These are phyloP conservation scores for Podosphaera fusca DNA, from an alignment of 2,329 filamentous ascomycete species.

Conservation along the genomic window DNA sequence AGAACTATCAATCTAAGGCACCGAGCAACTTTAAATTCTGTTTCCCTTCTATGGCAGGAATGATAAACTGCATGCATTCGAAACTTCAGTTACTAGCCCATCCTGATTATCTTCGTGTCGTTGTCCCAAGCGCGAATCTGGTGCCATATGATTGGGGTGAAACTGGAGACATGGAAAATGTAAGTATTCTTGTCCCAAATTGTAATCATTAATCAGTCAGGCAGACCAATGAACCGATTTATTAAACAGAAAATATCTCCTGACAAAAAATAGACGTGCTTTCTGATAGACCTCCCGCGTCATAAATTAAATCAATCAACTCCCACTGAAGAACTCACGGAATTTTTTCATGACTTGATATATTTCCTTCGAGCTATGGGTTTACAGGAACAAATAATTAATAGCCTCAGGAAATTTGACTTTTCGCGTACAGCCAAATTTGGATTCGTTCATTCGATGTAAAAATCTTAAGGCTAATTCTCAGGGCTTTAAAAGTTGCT, in stretches of 20 bases:
- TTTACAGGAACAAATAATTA: constrained; percentile 37
- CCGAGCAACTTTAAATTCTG: constrained; percentile 42
- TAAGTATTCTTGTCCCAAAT: constrained; percentile 16
- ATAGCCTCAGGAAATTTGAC: constrained; percentile 56
- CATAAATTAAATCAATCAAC: constrained; percentile 10
- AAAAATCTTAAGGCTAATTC: constrained; percentile 15
- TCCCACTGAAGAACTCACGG: constrained; percentile 16
- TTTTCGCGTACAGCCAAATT: constrained; percentile 49
- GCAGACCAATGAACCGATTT: not conserved
- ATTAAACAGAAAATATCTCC: not conserved
- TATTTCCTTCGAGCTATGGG: constrained; percentile 47
- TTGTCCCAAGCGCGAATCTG: constrained; percentile 71
- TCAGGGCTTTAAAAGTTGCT: not conserved
- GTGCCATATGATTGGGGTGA: constrained; percentile 53
- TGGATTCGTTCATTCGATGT: constrained; percentile 74
- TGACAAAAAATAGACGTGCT: constrained; percentile 36
- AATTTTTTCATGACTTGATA: constrained; percentile 46
- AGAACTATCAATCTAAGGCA: constrained; percentile 24
- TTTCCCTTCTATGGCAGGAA: constrained; percentile 54
- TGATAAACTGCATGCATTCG: constrained; percentile 65
- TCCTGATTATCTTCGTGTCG: constrained; percentile 47
- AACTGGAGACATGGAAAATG: constrained; percentile 60
- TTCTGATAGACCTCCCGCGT: constrained; percentile 74
- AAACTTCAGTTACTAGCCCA: constrained; percentile 85
- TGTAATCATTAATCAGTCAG: not conserved